Evolutionary conservation across 2,329 filamentous ascomycete species (phyloP), one percentile per base, ranked within the genome.

Genomic region (Nigrospora osmanthi): DNA sequence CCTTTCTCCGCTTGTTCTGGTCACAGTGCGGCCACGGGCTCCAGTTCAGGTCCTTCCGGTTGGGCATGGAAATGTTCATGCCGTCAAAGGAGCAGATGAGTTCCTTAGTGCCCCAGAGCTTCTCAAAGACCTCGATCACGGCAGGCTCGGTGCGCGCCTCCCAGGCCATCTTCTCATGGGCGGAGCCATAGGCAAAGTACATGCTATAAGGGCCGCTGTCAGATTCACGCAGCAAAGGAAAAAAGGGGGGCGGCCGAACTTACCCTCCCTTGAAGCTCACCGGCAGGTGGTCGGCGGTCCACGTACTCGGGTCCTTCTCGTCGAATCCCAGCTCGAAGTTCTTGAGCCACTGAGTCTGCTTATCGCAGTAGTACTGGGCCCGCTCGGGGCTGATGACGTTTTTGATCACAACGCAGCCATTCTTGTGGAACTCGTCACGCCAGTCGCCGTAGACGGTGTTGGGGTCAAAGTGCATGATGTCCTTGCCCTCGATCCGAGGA

Each of bases 1-100:
- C 69, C 47, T 68, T 68, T 3, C 63, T 57, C 6, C 62, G 48
- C 0, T 62, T 68, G 30, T 59, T 63, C 49, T 72, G 67, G 51
- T 72, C 70, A 37, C 63, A 61, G 45, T 72, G 69, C 6, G 68
- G 69, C 69, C 69, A 73, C 3, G 68, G 66, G 17, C 51, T 59
- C 60, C 59, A 68, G 3, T 47, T 56, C 7, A 67, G 47, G 42
- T 67, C 62, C 34, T 61, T 67, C 1, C 62, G 57, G n/a, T 60
- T 58, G 1, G 69, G 68, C n/a, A 70, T 51, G 0, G 65, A 65
- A 36, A 71, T 58, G 48, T 72, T 71, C 46, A 71, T 60, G 36
- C 52, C 54, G 42, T 59, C 57, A 40, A 59, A 59, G 2, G 56
- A 58, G 34, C 38, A 47, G 36, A 58, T 49, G 14, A 59, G 52